Base-by-base conservation (phyloP, 2,329 filamentous ascomycete genomes). In the Xylaria arbuscula region DNA sequence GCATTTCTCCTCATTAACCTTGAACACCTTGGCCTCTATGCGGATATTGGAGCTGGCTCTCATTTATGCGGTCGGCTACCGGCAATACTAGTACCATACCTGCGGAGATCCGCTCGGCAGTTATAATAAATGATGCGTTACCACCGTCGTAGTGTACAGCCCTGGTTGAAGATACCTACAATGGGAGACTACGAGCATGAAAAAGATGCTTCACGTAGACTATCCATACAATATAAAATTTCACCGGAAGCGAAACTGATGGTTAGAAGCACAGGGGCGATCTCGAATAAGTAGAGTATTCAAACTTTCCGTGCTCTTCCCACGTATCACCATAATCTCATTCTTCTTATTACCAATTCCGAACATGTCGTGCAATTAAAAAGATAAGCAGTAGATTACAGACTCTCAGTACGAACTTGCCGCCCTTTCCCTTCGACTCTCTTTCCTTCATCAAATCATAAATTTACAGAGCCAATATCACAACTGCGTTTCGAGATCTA, bases 41-140 rank as follows among this genome's bases (percentile, higher is more conserved):
- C 58, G 67, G 67, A 66, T 63, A 54, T 56, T 28, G 32, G 22
- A 64, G 48, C 55, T 28, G 38, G 22, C 19, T 58, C 40, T 32
- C 54, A 63, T 69, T 69, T 69, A 69, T 69, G 67, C 67, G 66
- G 19, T 63, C 67, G 67, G 67, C 59, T 69, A 54, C 67, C 67
- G 67, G 67, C 60, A 69, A 66, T 69, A 69, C 34, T 38, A 47
- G 24, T 50, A 15, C 47, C 17, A n/a, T 8, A 34, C 45, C 28
- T 4, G 59, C n/a, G 17, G 40, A 48, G 53, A 7, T 54, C 42
- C 54, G 47, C 58, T 66, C 67, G 67, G 67, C 67, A 69, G 67
- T 69, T 69, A 19, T 32, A 28, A 34, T 59, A 3, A 62, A 66
- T 54, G 66, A 7, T 40, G 54, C 56, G 50, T 34, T 13, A 38